phyloP scores from a whole-genome alignment of 495 filamentous ascomycete genomes.

The Cryomyces minteri region DNA sequence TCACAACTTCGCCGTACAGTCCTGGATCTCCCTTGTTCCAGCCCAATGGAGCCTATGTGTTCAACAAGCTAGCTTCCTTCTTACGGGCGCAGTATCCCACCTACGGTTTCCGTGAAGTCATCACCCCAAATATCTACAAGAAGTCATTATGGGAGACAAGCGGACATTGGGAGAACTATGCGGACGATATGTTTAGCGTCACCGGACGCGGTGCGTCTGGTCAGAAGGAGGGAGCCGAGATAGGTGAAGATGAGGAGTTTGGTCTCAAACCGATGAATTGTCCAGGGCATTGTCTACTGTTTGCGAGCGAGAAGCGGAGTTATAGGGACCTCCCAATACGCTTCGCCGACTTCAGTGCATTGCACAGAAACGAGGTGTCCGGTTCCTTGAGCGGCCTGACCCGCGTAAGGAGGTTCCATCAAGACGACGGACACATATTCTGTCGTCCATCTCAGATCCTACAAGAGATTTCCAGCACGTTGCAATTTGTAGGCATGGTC shows the following conservation, averaged over 20 bases:
- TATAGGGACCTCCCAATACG: slow-evolving; percentile 75
- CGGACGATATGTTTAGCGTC: slow-evolving; percentile 89
- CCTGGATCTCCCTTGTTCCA: slow-evolving; percentile 82
- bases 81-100: slow-evolving; percentile 71
- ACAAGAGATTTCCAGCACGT: slow-evolving; percentile 56
- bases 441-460: slow-evolving; percentile 70
- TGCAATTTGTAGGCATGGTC: slow-evolving; percentile 63
- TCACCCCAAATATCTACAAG: slow-evolving; percentile 91
- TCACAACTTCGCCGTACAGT: slow-evolving; percentile 59
- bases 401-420: slow-evolving; percentile 80
- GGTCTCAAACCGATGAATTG: slow-evolving; percentile 97
- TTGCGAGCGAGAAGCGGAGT: slow-evolving; percentile 49
- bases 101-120: slow-evolving; percentile 81
- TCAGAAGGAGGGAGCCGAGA: slow-evolving; percentile 16
- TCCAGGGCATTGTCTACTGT: slow-evolving; percentile 83
- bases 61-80: slow-evolving; percentile 74
- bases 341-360: slow-evolving; percentile 81
- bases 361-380: slow-evolving; percentile 82
- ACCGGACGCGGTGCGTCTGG: slow-evolving; percentile 40
- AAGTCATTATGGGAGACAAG: slow-evolving; percentile 74
- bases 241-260: slow-evolving; percentile 56
- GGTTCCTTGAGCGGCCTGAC: slow-evolving; percentile 76
- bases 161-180: slow-evolving; percentile 87
- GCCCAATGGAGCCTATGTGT: slow-evolving; percentile 67
- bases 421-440: slow-evolving; percentile 93